Conservation (phyloP, 2,329 filamentous ascomycete species). For the Pleurostoma richardsiae region DNA sequence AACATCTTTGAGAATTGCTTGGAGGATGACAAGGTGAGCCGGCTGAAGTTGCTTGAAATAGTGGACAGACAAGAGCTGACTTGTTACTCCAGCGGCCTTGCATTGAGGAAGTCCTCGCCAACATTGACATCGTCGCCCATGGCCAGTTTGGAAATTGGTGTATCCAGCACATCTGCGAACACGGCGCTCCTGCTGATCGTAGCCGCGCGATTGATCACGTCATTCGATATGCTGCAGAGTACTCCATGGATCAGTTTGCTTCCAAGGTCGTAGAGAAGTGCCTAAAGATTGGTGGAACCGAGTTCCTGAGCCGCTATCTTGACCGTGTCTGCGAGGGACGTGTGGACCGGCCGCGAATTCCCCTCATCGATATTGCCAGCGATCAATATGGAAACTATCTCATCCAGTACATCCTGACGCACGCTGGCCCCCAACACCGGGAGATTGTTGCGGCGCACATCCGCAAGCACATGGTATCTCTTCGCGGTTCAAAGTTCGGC, state of each 20-base stretch:
- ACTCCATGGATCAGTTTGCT: conserved; percentile 98
- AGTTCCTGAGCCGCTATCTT: conserved; percentile 89
- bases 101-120: conserved; percentile 91
- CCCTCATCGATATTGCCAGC: conserved; percentile 94
- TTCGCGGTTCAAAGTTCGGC: conserved; percentile 96
- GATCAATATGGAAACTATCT: conserved; percentile 99
- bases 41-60: too few relatives aligned
- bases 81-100: conserved; percentile 69
- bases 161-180: conserved; percentile 98
- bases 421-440: conserved; percentile 80
- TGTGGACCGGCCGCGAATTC: conserved; percentile 86
- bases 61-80: too few relatives aligned
- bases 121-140: conserved; percentile 94
- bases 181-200: conserved; percentile 85
- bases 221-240: conserved; percentile 86
- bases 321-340: conserved; percentile 91
- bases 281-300: conserved; percentile 86
- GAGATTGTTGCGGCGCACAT: conserved; percentile 93
- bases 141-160: conserved; percentile 99
- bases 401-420: conserved; percentile 93
- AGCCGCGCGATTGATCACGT: conserved; percentile 94
- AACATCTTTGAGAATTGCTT: conserved; percentile 99
- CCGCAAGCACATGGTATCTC: conserved; percentile 98
- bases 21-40: conserved; percentile 88
- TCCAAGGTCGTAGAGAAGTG: conserved; percentile 99